A percentile compares a stretch with the other conserved stretches of the same genome.
These are phyloP conservation scores for Arthrobotrys sphaeroides DNA, from an alignment of 2,329 filamentous ascomycete genomes.

Conservation along the genomic window DNA sequence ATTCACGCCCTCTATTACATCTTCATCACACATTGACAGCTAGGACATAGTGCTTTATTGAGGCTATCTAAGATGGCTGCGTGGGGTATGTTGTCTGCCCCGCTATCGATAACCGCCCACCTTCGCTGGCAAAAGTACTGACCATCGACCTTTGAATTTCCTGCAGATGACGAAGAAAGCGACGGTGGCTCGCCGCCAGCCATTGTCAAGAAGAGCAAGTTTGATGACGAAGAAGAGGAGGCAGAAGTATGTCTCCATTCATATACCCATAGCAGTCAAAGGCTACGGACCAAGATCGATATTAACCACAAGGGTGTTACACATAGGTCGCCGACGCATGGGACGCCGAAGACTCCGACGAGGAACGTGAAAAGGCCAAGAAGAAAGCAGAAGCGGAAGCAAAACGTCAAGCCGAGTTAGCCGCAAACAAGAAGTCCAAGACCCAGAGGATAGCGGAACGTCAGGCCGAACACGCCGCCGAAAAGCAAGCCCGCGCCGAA, in stretches of 20 bases:
- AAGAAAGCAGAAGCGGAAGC: constrained; percentile 86
- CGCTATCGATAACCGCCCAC: constrained; percentile 41
- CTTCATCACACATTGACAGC: background rate
- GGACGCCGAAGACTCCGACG: constrained; percentile 97
- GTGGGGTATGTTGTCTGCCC: constrained; percentile 46
- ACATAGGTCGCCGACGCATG: constrained; percentile 88
- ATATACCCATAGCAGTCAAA: too few species aligned
- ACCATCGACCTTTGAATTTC: background rate
- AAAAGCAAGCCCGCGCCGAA: constrained; percentile 68
- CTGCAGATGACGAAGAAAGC: constrained; percentile 65
- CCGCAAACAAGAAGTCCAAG: constrained; percentile 90
- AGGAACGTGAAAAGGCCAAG: constrained; percentile 91
- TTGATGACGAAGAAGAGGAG: constrained; percentile 90
- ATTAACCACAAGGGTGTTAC: too few species aligned
- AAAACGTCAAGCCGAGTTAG: constrained; percentile 86
- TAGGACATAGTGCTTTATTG: background rate
- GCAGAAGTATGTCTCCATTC: constrained; percentile 72
- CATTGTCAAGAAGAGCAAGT: constrained; percentile 66
- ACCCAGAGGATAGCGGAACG: constrained; percentile 77
- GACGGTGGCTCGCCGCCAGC: constrained; percentile 63
- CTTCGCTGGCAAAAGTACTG: background rate
- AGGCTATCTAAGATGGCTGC: constrained; percentile 31
- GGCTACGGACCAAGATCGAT: too few species aligned
- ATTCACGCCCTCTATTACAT: background rate
- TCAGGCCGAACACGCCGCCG: constrained; percentile 67